Percentiles rank a stretch among this genome's conserved stretches.
Conservation (phyloP, 208 protist species). For the Trypanosoma mega region DNA sequence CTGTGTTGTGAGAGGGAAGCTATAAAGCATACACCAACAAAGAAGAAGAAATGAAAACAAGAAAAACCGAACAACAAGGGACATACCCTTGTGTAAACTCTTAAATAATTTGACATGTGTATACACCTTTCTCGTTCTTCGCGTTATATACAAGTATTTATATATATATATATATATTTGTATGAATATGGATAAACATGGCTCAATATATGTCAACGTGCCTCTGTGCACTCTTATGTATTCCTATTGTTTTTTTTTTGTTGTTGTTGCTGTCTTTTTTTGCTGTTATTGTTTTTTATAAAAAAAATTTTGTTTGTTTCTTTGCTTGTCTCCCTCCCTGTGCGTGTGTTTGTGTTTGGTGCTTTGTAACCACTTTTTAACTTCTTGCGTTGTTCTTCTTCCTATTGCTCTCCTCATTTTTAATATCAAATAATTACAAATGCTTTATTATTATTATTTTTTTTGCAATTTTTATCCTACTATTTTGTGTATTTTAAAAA, state of each 20-base stretch:
- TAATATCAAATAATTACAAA: slow-evolving; percentile 17
- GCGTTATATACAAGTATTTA: no score
- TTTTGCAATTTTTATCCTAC: slow-evolving; percentile 20
- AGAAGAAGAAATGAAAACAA: no score
- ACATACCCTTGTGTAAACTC: no score
- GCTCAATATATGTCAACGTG: background rate
- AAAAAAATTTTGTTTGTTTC: no score
- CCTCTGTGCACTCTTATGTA: background rate
- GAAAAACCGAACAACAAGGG: no score
- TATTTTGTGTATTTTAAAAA: slow-evolving; percentile 9
- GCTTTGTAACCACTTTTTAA: slow-evolving; percentile 1
- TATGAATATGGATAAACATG: no score
- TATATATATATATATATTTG: no score
- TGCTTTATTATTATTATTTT: slow-evolving; percentile 11
- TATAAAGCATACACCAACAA: no score
- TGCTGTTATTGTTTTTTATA: slow-evolving; percentile 9
- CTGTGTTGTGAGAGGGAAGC: no score
- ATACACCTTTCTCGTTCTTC: no score
- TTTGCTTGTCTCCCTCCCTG: no score
- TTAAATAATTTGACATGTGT: no score
- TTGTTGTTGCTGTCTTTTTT: slow-evolving; percentile 26
- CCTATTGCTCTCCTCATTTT: slow-evolving; percentile 6
- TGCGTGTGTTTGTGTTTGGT: background rate
- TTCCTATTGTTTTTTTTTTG: slow-evolving; percentile 20
- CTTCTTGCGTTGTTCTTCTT: slow-evolving; percentile 4